A percentile compares a stretch with the other conserved stretches of the same genome.
Evolutionary conservation across 805 yeast species (phyloP).

Genomic region (Crinitomyces ghanaensis): DNA sequence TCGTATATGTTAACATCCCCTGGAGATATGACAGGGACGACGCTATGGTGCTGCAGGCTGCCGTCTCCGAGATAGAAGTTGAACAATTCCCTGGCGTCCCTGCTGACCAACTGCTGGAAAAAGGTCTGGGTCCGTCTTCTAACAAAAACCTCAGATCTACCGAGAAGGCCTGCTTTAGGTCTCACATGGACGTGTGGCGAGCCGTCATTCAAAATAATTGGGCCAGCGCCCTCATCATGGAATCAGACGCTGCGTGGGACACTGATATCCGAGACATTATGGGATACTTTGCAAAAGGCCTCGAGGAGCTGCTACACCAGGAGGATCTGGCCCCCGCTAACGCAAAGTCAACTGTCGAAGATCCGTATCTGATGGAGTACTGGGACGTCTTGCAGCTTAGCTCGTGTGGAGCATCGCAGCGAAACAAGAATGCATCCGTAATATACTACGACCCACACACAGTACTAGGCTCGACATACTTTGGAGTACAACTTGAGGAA

Average conservation of each 20-base stretch:
- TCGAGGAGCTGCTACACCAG: background rate
- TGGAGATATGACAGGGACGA: constrained; percentile 9
- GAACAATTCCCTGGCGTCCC: constrained; percentile 4
- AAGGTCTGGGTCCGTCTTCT: constrained; percentile 8
- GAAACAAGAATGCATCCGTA: constrained; percentile 1
- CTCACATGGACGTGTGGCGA: constrained; percentile 12
- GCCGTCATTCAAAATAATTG: constrained; percentile 8
- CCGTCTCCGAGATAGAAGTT: constrained; percentile 4
- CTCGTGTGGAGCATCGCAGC: constrained; percentile 6
- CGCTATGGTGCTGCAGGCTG: constrained; percentile 11
- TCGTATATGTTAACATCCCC: constrained; percentile 8
- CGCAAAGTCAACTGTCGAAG: constrained; percentile 5
- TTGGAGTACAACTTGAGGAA: constrained; percentile 3
- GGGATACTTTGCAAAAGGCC: background rate
- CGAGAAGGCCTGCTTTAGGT: constrained; percentile 8
- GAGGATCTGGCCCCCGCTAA: too few species aligned
- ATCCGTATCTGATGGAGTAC: constrained; percentile 8
- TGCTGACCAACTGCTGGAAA: background rate
- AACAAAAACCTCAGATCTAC: background rate
- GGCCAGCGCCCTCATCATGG: constrained; percentile 8
- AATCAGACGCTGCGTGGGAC: constrained; percentile 14
- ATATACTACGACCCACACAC: constrained; percentile 8
- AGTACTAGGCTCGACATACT: constrained; percentile 4
- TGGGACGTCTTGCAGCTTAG: constrained; percentile 12
- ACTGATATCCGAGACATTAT: constrained; percentile 4